Conservation (phyloP, 495 filamentous ascomycete genomes). For the Copromyces sp. region DNA sequence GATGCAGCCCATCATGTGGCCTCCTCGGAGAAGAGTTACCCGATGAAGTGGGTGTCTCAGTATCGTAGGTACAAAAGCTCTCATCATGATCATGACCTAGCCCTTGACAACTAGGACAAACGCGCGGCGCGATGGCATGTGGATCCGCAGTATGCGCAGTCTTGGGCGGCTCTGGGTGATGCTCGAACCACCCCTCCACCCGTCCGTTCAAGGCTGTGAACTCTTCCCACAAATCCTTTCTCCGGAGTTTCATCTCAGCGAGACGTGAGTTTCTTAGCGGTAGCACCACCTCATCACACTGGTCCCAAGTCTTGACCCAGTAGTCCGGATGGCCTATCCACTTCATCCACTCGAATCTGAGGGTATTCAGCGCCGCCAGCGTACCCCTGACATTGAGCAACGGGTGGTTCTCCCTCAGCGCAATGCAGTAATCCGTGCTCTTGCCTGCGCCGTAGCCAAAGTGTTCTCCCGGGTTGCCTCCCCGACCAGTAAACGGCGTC, state of each 20-base stretch:
- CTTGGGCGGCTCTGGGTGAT: not conserved
- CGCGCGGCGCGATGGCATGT: no score
- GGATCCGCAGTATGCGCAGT: not conserved
- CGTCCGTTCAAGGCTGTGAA: not conserved
- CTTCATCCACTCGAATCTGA: not conserved
- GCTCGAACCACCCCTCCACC: not conserved
- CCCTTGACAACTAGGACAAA: not conserved
- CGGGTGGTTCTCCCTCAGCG: not conserved
- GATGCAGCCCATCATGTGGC: not conserved
- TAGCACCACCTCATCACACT: not conserved
- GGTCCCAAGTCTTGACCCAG: not conserved
- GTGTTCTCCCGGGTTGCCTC: not conserved
- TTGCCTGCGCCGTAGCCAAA: not conserved
- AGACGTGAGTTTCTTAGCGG: not conserved
- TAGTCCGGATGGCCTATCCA: not conserved
- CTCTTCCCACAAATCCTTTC: not conserved
- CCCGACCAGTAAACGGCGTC: not conserved
- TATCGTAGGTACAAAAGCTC: not conserved
- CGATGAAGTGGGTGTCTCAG: not conserved
- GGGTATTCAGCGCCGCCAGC: not conserved
- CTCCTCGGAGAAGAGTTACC: not conserved
- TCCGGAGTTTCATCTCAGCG: not conserved
- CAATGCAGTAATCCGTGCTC: not conserved
- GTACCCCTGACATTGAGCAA: not conserved
- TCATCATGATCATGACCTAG: not conserved